phyloP scores from a whole-genome alignment of 352 stramenopile genomes.

The Globisporangium irregulare region DNA sequence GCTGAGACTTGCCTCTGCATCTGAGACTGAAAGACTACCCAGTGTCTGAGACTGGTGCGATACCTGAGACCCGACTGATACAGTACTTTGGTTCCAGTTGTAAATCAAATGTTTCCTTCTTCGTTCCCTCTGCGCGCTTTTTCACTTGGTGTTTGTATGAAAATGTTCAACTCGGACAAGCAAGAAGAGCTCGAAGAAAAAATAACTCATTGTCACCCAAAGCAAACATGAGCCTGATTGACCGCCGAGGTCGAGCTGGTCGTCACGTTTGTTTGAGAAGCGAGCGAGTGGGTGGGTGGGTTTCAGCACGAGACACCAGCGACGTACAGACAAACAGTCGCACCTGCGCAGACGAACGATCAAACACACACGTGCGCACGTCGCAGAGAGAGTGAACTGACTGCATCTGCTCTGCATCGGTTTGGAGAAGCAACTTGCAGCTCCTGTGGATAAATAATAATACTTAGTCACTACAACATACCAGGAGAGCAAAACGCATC shows the following conservation, averaged over 20 bases:
- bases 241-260: conserved; percentile 3
- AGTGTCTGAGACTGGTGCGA: not conserved
- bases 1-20: no score
- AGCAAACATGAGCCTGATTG: not conserved
- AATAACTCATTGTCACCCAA: no score
- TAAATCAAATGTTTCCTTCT: not conserved
- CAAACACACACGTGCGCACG: not conserved
- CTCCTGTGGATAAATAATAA: not conserved
- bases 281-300: not conserved
- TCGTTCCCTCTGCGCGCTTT: not conserved
- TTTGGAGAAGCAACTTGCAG: conserved; percentile 17
- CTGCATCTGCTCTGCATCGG: not conserved
- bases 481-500: not conserved
- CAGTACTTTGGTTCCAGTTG: not conserved
- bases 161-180: conserved; percentile 10
- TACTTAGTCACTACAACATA: not conserved
- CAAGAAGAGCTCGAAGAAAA: not conserved
- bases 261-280: not conserved
- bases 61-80: not conserved
- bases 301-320: not conserved
- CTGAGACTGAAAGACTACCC: no score
- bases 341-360: not conserved
- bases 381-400: not conserved
- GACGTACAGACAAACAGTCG: not conserved
- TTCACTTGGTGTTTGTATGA: conserved; percentile 16